These are phyloP conservation scores for Petrea volubilis DNA, from an alignment of 257 asterid genomes.

Conservation along the genomic window DNA sequence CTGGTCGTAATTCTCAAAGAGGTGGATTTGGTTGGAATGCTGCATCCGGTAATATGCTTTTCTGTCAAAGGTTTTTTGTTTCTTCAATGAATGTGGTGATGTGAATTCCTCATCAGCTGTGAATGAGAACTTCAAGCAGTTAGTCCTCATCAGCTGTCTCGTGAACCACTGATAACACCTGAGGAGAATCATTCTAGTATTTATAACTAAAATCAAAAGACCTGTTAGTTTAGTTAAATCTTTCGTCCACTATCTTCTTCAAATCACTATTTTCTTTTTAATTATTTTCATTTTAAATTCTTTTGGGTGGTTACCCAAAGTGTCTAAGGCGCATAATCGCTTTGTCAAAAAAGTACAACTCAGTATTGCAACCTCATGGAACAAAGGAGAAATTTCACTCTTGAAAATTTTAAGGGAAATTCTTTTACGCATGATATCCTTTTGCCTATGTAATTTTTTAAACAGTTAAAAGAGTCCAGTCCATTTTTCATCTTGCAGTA, in stretches of 20 bases:
- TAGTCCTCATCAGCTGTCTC: neutral
- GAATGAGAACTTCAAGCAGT: neutral
- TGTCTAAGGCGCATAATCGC: neutral
- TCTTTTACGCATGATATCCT: neutral
- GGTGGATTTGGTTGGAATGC: conserved; percentile 51
- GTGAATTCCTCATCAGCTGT: too few species aligned
- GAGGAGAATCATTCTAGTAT: neutral
- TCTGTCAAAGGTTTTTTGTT: conserved; percentile 14
- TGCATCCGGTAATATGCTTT: conserved; percentile 53
- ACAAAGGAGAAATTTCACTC: neutral
- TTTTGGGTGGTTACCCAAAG: neutral
- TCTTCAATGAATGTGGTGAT: too few species aligned
- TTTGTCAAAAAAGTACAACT: neutral
- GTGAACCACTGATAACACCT: too few species aligned
- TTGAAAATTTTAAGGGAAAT: conserved; percentile 3
- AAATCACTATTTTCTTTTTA: neutral
- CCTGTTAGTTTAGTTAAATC: neutral
- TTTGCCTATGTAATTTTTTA: neutral
- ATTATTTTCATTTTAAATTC: neutral
- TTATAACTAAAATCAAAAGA: neutral
- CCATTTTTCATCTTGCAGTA: neutral
- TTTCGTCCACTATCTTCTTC: too few species aligned
- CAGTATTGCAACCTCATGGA: neutral
- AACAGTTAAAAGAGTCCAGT: neutral
- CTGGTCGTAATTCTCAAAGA: conserved; percentile 61